A percentile compares a stretch with the other conserved stretches of the same genome.
Conservation (phyloP, 371 early-diverging fungal species). For the Mucor mucedo region DNA sequence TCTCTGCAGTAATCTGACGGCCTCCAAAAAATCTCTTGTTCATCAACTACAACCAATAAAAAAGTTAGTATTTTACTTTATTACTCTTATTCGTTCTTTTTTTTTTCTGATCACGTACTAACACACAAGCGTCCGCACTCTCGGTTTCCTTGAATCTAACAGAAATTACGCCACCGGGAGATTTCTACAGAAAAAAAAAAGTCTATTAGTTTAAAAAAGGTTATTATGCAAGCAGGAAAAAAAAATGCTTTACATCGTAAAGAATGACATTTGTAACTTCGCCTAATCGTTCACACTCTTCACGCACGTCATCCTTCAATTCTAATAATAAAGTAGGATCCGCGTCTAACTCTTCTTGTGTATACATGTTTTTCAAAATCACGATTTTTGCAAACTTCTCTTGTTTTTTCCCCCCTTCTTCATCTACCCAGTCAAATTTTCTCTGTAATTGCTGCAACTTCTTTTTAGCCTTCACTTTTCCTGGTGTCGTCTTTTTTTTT, state of each 20-base stretch:
- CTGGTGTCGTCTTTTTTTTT: conserved; percentile 46
- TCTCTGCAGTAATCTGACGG: conserved; percentile 76
- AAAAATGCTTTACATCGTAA: conserved; percentile 70
- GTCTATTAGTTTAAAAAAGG: no score
- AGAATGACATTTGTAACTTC: conserved; percentile 90
- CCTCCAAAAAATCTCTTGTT: conserved; percentile 92
- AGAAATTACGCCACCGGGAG: conserved; percentile 87
- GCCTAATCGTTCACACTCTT: conserved; percentile 92
- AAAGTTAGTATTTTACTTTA: background rate
- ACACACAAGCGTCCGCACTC: conserved; percentile 80
- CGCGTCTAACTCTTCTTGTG: conserved; percentile 84
- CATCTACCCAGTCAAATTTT: conserved; percentile 92
- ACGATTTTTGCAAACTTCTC: conserved; percentile 85
- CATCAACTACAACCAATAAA: conserved; percentile 70
- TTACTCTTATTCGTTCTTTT: background rate
- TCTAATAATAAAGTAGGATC: conserved; percentile 90
- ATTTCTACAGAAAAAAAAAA: conserved; percentile 50
- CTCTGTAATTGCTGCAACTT: conserved; percentile 81
- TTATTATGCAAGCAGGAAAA: background rate
- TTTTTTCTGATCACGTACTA: conserved; percentile 49
- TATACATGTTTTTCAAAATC: conserved; percentile 94
- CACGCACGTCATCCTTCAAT: conserved; percentile 90
- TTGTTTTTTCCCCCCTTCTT: conserved; percentile 68
- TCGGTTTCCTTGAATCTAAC: conserved; percentile 86
- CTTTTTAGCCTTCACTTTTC: conserved; percentile 70